A percentile compares a stretch with the other conserved stretches of the same genome.
These are phyloP conservation scores for Pichia sp. DNA, from an alignment of 1,139 yeast genomes.

Conservation along the genomic window DNA sequence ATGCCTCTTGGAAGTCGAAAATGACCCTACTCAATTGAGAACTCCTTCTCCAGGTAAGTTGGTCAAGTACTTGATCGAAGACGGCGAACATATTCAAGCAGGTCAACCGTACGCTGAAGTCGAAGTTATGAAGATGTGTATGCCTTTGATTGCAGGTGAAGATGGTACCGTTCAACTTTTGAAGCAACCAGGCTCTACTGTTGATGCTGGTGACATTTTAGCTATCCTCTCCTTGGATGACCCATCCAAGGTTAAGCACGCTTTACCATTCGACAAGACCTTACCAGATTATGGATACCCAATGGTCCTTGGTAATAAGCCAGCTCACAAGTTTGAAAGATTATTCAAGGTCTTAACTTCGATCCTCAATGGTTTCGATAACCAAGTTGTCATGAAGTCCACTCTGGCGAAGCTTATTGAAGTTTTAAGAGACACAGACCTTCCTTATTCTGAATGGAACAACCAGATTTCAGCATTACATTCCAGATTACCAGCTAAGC, in stretches of 20 bases:
- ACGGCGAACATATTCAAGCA: slow-evolving; percentile 85
- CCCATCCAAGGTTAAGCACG: slow-evolving; percentile 96
- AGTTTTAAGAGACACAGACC: slow-evolving; percentile 66
- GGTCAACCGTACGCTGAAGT: slow-evolving; percentile 98
- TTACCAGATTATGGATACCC: slow-evolving; percentile 87
- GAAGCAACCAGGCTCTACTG: slow-evolving; percentile 98
- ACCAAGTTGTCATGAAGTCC: slow-evolving; percentile 85
- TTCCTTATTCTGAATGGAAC: slow-evolving; percentile 93
- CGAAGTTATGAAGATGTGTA: slow-evolving; percentile 98
- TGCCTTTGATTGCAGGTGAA: slow-evolving; percentile 88
- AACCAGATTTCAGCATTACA: slow-evolving; percentile 84
- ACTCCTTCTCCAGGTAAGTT: slow-evolving; percentile 99
- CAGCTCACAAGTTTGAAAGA: slow-evolving; percentile 65
- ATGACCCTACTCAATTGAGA: slow-evolving; percentile 96
- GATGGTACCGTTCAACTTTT: slow-evolving; percentile 88
- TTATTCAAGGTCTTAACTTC: slow-evolving; percentile 58
- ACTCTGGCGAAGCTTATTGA: slow-evolving; percentile 68
- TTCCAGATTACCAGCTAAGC: slow-evolving; percentile 73
- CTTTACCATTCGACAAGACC: slow-evolving; percentile 91
- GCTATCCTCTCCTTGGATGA: slow-evolving; percentile 94
- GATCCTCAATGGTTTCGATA: slow-evolving; percentile 86
- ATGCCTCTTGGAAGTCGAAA: slow-evolving; percentile 86
- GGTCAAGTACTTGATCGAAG: slow-evolving; percentile 86
- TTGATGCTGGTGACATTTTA: slow-evolving; percentile 92
- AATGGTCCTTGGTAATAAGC: slow-evolving; percentile 72